Evolutionary conservation across 2,329 filamentous ascomycete genomes (phyloP), one percentile per base, ranked within the genome.

Genomic region (Xylariaceae sp.): DNA sequence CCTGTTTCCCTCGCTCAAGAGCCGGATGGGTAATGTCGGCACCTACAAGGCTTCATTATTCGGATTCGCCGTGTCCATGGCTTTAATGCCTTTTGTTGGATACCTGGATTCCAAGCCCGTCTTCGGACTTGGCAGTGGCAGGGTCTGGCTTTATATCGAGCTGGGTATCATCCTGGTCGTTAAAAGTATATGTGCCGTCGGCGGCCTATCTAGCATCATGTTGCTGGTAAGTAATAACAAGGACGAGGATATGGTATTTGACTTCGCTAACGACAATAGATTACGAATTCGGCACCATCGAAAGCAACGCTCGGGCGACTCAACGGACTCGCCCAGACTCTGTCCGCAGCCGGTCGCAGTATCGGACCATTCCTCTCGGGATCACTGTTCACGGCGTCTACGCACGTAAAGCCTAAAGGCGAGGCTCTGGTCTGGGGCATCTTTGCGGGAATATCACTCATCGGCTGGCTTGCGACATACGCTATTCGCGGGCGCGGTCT

Each of bases 241-340:
- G 13, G 17, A 17, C 23, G 3, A 3, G 34, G 4, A 30, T 1
- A 11, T 17, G 13, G 13, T 13, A 3, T 42, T 42, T 13, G 9
- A 8, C n/a, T 17, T 53, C 7, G 11, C 58, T 63, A 42, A 64
- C 45, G 56, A 34, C 3, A 3, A 57, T 18, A 66, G 89, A 92
- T 99, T 66, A 97, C 92, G 44, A 99, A 99, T 69, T 95, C 90
- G 0, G 90, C 92, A 0, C 90, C 92, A 0, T 91, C 92, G 6
- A 84, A 93, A 72, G 86, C 88, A 4, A 92, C 90, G 0, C 82
- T 99, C 0, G 94, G 94, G 2, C 92, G 90, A 0, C 80, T 99
- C 30, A 97, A 99, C 70, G 94, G 94, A 8, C 82, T 97, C 37
- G 94, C 94, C 0, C 94, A 99, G 74, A 96, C 92, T 0, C 84